Base-by-base conservation (phyloP, 1,284 basidiomycete species). In the Ustilago cynodontis region DNA sequence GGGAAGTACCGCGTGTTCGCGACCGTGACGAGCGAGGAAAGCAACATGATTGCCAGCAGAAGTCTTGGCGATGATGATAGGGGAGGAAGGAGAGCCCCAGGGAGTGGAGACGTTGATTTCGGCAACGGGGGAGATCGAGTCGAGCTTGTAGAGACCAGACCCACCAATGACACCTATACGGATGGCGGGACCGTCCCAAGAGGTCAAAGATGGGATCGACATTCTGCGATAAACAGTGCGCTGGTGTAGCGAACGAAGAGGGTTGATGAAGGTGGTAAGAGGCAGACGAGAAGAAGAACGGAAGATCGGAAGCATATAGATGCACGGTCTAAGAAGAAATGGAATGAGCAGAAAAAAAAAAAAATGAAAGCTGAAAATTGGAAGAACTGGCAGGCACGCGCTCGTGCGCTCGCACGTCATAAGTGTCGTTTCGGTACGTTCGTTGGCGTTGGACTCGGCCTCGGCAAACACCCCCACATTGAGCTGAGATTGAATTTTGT, bases 81-180 rank as follows among this genome's bases (percentile, higher is more conserved):
- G 94, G 0, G 94, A 94, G 26, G 93, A 94, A 1, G 96, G 93
- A 74, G 89, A 89, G 26, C 96, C 96, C 96, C 96, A 99, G 16
- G 96, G 96, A 92, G 84, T 85, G 35, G 71, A n/a, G 18, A 82
- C 55, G 52, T 75, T 71, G 55, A 85, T 65, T 54, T 81, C 63
- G 47, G 74, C 79, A n/a, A 85, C 73, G 18, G 81, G 71, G 10
- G 79, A 74, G 59, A 85, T 75, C 8, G 76, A 77, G 22, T 83
- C 80, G 47, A 85, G 78, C 77, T 83, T 84, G 81, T 85, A 85
- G 9, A 85, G 67, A 9, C 84, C 84, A 22, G 78, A 80, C 3
- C 84, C 84, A 3, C 84, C 84, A 26, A 85, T 84, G 26, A 85
- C 82, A 28, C 84, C 84, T 8, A 85, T 60, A 3, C 37, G 63